Evolutionary conservation across 257 asterid genomes (phyloP).

Genomic region (Verbena officinalis): DNA sequence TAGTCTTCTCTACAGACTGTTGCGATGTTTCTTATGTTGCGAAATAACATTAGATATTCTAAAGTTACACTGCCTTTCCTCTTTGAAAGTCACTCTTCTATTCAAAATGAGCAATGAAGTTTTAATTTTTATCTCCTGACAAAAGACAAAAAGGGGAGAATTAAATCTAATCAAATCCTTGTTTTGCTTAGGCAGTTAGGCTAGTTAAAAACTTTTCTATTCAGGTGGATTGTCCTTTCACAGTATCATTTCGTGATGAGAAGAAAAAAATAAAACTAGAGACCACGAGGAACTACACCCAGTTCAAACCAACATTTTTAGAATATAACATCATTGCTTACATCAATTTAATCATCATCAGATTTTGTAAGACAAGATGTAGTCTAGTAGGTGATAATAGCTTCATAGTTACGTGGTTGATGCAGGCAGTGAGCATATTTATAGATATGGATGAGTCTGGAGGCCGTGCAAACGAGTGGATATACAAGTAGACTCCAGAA

Average conservation of each 20-base stretch:
- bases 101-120: background rate
- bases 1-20: background rate
- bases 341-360: too few relatives aligned
- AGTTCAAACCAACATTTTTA: too few relatives aligned
- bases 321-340: too few relatives aligned
- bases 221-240: too few relatives aligned
- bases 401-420: background rate
- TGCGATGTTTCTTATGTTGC: background rate
- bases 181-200: too few relatives aligned
- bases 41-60: background rate
- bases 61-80: background rate
- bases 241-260: background rate
- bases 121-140: background rate
- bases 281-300: too few relatives aligned
- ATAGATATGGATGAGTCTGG: conserved; percentile 97
- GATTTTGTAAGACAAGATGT: background rate
- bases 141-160: background rate
- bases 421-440: conserved; percentile 92
- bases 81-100: background rate
- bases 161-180: background rate
- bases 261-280: too few relatives aligned
- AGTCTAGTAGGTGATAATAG: background rate
- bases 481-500: conserved; percentile 67
- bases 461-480: conserved; percentile 96
- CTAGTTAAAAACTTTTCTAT: too few relatives aligned